These are phyloP conservation scores for Notholithocarpus densiflorus DNA, from an alignment of 306 rosid genomes.

Conservation along the genomic window DNA sequence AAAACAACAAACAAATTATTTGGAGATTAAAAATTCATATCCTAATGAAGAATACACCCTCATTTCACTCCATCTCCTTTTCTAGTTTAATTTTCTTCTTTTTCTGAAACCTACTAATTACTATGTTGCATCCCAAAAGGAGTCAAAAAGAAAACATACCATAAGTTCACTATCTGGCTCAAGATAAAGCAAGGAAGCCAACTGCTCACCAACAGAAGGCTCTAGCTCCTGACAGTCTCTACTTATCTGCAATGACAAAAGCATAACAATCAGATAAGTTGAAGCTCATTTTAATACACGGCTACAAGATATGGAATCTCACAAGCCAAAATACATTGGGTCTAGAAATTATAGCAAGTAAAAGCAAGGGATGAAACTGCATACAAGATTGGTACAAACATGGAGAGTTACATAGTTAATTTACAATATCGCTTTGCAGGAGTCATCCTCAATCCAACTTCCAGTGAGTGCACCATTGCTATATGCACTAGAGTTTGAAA, in stretches of 20 bases:
- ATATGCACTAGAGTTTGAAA: not conserved
- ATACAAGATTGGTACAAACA: not conserved
- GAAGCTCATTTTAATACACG: not conserved
- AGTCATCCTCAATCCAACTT: not conserved
- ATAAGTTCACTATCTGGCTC: slow-evolving; percentile 99
- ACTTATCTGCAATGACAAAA: slow-evolving; percentile 74
- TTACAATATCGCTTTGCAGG: not conserved
- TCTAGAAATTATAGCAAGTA: not conserved
- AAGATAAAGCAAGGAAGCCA: slow-evolving; percentile 92
- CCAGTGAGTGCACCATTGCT: not conserved
- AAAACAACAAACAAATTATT: too few species aligned
- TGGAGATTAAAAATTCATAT: too few species aligned
- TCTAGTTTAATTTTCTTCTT: not conserved
- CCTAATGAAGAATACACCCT: too few species aligned
- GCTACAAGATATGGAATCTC: slow-evolving; percentile 5
- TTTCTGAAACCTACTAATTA: slow-evolving; percentile 7
- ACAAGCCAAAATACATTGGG: not conserved
- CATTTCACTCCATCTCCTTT: not conserved
- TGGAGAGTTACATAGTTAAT: not conserved
- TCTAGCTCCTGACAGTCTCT: slow-evolving; percentile 99
- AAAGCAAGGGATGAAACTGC: not conserved
- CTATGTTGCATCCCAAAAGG: slow-evolving; percentile 6
- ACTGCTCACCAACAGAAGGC: slow-evolving; percentile 88
- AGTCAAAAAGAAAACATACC: slow-evolving; percentile 51
- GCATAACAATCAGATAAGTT: slow-evolving; percentile 9